Percentiles rank a stretch among this genome's conserved stretches.
phyloP scores from a whole-genome alignment of 768 basidiomycete species.

The Russula sp. region DNA sequence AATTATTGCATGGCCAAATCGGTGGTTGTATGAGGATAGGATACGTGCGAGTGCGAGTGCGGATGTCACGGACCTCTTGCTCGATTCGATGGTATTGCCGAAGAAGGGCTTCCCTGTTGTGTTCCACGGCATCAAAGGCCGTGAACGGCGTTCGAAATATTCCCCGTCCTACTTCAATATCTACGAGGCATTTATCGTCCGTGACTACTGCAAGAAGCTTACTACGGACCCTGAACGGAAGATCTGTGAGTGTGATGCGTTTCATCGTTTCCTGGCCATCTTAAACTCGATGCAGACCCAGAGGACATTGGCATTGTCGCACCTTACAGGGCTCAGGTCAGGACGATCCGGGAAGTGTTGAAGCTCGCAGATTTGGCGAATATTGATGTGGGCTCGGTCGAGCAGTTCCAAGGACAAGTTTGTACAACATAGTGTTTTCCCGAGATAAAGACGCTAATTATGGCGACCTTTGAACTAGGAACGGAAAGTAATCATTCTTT shows the following conservation, averaged over 20 bases:
- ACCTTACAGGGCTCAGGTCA: constrained; percentile 37
- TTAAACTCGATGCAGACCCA: constrained; percentile 21
- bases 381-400: constrained; percentile 35
- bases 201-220: constrained; percentile 31
- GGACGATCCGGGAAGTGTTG: constrained; percentile 31
- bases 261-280: neutral
- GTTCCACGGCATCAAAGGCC: constrained; percentile 33
- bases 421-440: neutral
- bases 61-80: constrained; percentile 27
- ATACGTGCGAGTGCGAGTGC: constrained; percentile 30
- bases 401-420: constrained; percentile 41
- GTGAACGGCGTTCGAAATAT: constrained; percentile 31
- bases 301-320: constrained; percentile 36
- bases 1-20: constrained; percentile 53
- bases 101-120: constrained; percentile 30
- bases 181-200: constrained; percentile 34
- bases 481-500: constrained; percentile 35
- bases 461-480: constrained; percentile 27
- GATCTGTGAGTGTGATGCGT: constrained; percentile 28
- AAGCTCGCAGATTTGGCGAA: constrained; percentile 12
- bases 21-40: constrained; percentile 35
- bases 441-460: neutral
- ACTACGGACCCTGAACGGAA: constrained; percentile 27
- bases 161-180: constrained; percentile 40
- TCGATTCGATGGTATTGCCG: constrained; percentile 29